Percentiles rank a stretch among this genome's conserved stretches.
Conservation (phyloP, 2,329 filamentous ascomycete genomes). For the Tolypocladium sp. region DNA sequence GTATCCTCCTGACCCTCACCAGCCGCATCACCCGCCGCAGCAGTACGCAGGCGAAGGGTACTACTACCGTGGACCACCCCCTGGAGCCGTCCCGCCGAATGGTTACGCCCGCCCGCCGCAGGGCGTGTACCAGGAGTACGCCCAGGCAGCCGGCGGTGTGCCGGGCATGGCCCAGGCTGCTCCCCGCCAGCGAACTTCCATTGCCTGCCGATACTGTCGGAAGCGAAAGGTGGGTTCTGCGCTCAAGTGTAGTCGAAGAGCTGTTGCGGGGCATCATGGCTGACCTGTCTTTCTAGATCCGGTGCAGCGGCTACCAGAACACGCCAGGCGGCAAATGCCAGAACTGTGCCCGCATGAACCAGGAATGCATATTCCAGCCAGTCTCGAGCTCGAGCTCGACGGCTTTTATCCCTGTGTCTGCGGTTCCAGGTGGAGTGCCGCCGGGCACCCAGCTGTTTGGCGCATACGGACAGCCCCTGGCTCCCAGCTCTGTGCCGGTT, state of each 20-base stretch:
- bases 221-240: slow-evolving; percentile 43
- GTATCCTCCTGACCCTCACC: slow-evolving; percentile 15
- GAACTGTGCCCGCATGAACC: slow-evolving; percentile 53
- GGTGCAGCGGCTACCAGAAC: slow-evolving; percentile 52
- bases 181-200: slow-evolving; percentile 49
- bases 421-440: slow-evolving; percentile 47
- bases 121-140: slow-evolving; percentile 25
- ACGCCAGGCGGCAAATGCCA: slow-evolving; percentile 50
- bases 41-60: slow-evolving; percentile 24
- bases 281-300: slow-evolving; percentile 33
- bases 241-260: not conserved
- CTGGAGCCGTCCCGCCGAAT: slow-evolving; percentile 19
- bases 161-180: slow-evolving; percentile 39
- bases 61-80: slow-evolving; percentile 19
- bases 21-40: not conserved
- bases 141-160: slow-evolving; percentile 18
- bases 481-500: slow-evolving; percentile 19
- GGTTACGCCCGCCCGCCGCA: slow-evolving; percentile 16
- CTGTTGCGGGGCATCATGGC: slow-evolving; percentile 3
- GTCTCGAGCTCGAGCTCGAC: slow-evolving; percentile 47
- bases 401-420: slow-evolving; percentile 50
- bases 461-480: slow-evolving; percentile 47
- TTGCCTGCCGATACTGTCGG: slow-evolving; percentile 52
- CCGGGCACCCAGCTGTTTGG: slow-evolving; percentile 48
- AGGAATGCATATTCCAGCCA: slow-evolving; percentile 53